phyloP scores from a whole-genome alignment of 768 basidiomycete genomes.

The Suillus luteus region DNA sequence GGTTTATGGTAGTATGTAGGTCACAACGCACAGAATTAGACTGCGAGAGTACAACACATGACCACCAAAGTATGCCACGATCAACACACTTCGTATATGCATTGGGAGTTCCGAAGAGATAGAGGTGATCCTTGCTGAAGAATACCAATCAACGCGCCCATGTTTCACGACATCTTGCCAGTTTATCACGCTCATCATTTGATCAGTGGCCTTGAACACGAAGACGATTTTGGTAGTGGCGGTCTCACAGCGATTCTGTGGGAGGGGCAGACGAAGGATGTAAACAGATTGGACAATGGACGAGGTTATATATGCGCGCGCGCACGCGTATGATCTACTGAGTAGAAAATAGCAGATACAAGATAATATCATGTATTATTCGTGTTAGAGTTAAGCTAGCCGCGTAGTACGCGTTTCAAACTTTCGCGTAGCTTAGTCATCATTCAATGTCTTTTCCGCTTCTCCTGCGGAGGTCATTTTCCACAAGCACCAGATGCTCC shows the following conservation, averaged over 20 bases:
- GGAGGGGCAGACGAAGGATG: neutral
- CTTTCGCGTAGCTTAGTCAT: slow-evolving; percentile 10
- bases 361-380: neutral
- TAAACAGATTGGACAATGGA: neutral
- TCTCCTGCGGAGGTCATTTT: slow-evolving; percentile 23
- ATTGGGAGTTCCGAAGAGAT: neutral
- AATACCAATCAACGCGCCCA: neutral
- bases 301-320: neutral
- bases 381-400: neutral
- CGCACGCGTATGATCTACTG: neutral
- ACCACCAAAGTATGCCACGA: neutral
- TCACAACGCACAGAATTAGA: neutral
- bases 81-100: neutral
- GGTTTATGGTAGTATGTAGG: neutral
- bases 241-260: neutral
- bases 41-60: neutral
- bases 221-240: neutral
- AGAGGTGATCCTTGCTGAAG: neutral
- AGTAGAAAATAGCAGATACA: neutral
- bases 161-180: neutral
- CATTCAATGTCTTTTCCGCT: slow-evolving; percentile 13
- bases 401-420: neutral
- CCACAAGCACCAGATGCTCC: slow-evolving; percentile 14
- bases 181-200: neutral
- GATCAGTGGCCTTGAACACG: neutral